Conservation (phyloP, 495 filamentous ascomycete genomes). For the Poronia punctata region DNA sequence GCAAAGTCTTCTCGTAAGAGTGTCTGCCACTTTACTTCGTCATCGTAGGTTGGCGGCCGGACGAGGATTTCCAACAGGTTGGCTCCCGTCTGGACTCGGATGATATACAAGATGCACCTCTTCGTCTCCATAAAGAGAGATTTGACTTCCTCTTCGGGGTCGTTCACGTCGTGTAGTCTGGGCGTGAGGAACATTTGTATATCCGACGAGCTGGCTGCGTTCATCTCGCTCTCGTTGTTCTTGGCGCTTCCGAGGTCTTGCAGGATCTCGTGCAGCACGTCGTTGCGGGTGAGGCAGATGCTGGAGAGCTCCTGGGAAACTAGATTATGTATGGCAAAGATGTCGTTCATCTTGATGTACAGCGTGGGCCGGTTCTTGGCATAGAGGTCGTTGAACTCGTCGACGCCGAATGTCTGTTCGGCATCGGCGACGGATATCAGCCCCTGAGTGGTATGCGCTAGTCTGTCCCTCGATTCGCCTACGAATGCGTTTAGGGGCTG, state of each 20-base stretch:
- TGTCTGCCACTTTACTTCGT: slow-evolving; percentile 79
- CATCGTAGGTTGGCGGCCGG: slow-evolving; percentile 76
- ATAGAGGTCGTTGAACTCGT: slow-evolving; percentile 97
- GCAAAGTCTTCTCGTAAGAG: slow-evolving; percentile 79
- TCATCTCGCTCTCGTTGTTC: slow-evolving; percentile 88
- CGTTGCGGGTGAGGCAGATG: slow-evolving; percentile 74
- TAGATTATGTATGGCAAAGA: slow-evolving; percentile 91
- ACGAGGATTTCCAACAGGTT: slow-evolving; percentile 94
- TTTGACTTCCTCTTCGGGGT: slow-evolving; percentile 87
- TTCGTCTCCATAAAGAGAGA: slow-evolving; percentile 97
- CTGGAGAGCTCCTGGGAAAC: slow-evolving; percentile 68
- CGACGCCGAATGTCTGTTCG: slow-evolving; percentile 91
- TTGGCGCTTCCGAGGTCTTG: slow-evolving; percentile 92
- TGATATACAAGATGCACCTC: slow-evolving; percentile 94
- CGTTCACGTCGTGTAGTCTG: slow-evolving; percentile 83
- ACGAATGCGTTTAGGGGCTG: slow-evolving; percentile 90
- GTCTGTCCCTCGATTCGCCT: slow-evolving; percentile 72
- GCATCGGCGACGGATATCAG: slow-evolving; percentile 79
- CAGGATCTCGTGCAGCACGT: slow-evolving; percentile 84
- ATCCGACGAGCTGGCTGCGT: slow-evolving; percentile 77
- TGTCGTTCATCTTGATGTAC: slow-evolving; percentile 97
- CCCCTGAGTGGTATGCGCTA: slow-evolving; percentile 62
- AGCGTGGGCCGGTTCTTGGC: slow-evolving; percentile 91
- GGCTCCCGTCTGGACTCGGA: slow-evolving; percentile 85
- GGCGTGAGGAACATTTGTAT: slow-evolving; percentile 88